Percentiles rank a stretch among this genome's conserved stretches.
Evolutionary conservation across 2,329 filamentous ascomycete species (phyloP).

Genomic region (Ceratocystis cacaofunesta): DNA sequence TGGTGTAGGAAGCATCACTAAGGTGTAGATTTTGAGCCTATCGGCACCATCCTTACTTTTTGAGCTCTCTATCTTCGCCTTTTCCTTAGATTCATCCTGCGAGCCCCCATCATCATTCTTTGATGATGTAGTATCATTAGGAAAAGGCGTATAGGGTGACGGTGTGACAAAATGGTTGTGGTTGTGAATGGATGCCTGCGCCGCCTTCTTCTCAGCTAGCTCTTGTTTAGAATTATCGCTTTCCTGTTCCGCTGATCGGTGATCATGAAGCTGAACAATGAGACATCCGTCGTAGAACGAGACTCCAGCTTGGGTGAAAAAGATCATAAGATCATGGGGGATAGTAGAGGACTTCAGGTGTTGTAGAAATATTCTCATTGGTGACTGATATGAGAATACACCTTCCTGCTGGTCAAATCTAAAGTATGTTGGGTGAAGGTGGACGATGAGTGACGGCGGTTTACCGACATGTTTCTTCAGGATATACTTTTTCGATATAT

Average conservation of each 20-base stretch:
- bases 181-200: conserved; percentile 78
- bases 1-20: conserved; percentile 72
- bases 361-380: conserved; percentile 69
- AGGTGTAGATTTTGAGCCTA: conserved; percentile 56
- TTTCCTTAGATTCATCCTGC: conserved; percentile 25
- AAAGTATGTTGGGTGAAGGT: conserved; percentile 74
- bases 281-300: conserved; percentile 88
- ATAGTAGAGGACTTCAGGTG: conserved; percentile 64
- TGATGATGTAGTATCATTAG: conserved; percentile 30
- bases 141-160: conserved; percentile 67
- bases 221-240: conserved; percentile 40
- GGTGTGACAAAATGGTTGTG: conserved; percentile 82
- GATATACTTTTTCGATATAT: conserved; percentile 61
- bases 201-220: conserved; percentile 44
- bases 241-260: conserved; percentile 50
- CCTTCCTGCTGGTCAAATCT: conserved; percentile 88
- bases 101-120: conserved; percentile 16
- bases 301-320: conserved; percentile 56
- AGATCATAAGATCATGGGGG: conserved; percentile 75
- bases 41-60: conserved; percentile 37
- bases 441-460: conserved; percentile 71
- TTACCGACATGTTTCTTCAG: conserved; percentile 64
- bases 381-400: conserved; percentile 80
- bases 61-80: conserved; percentile 30
- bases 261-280: conserved; percentile 87